These are phyloP conservation scores for Edaphochlamys debaryana DNA, from an alignment of 139 green algal genomes.

Conservation along the genomic window DNA sequence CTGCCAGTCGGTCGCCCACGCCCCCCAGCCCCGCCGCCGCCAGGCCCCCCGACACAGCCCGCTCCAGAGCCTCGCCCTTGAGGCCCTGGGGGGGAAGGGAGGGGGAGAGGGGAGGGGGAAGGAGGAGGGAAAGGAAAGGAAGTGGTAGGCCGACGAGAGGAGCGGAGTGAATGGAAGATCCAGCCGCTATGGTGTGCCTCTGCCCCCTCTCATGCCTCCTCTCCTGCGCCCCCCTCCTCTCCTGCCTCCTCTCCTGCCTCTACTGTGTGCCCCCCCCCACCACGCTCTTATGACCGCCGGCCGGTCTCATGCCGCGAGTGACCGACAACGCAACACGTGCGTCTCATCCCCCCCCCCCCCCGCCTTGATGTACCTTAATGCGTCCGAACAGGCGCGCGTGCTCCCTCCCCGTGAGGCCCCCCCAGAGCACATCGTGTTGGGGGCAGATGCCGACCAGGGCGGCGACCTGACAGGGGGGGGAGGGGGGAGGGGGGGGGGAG, in stretches of 20 bases:
- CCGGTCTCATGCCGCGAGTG: no score
- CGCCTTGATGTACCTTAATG: constrained; percentile 59
- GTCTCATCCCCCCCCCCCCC: not conserved
- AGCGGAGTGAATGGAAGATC: no score
- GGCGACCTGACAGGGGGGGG: no score
- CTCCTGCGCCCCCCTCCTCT: no score
- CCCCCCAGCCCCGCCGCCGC: constrained; percentile 34
- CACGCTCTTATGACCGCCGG: no score
- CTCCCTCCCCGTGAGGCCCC: constrained; percentile 71
- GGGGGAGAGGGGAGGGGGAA: not conserved
- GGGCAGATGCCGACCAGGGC: constrained; percentile 30
- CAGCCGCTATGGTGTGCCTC: no score
- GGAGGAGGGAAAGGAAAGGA: not conserved
- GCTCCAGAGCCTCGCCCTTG: constrained; percentile 5
- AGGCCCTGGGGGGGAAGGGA: constrained; percentile 24
- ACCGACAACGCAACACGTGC: not conserved
- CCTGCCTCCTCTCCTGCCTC: no score
- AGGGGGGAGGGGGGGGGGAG: no score
- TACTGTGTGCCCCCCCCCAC: no score
- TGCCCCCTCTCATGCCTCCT: no score
- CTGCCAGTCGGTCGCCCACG: constrained; percentile 63
- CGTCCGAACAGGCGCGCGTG: constrained; percentile 67
- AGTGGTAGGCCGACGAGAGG: not conserved
- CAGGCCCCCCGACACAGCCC: not conserved
- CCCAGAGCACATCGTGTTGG: constrained; percentile 91